Evolutionary conservation across 2,329 filamentous ascomycete genomes (phyloP), one percentile per base, ranked within the genome.

Genomic region (Scopulariopsis brevicaulis): DNA sequence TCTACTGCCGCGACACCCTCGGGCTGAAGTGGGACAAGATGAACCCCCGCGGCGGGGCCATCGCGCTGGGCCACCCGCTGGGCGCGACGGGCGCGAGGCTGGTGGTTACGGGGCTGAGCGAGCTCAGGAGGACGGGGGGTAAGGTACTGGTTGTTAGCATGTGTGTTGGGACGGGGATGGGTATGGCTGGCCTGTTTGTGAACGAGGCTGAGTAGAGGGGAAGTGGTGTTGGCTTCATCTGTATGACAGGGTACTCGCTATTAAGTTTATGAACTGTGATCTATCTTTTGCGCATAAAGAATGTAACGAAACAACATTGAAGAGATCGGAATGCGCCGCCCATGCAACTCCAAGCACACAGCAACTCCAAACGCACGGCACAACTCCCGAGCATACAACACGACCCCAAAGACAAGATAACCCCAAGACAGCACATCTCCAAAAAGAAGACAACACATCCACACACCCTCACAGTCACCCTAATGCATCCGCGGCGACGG

Each of bases 131-230:
- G 68, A 85, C 84, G 62, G 90, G 90, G 80, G 93, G 93, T 82
- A 96, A 91, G 87, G 79, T 96, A 64, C 73, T 96, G 61, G 74
- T 97, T 67, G 96, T 90, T 22, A 94, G 88, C 69, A 97, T 96
- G 92, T 96, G 84, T 68, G 84, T 86, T 61, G 84, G 84, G 43
- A 86, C 83, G 7, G 84, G 84, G 18, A 83, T 85, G 76, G 84
- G 83, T 46, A 86, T 86, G 83, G 84, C 84, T 20, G 83, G 81
- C 2, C 65, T 86, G 66, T 85, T 85, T 70, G 80, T 85, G 12
- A 85, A 84, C 60, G 83, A 85, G 73, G 60, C 46, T 11, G 46
- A 24, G 46, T 50, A 24, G 22, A 22, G n/a, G n/a, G 5, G 46
- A 3, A 2, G n/a, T 10, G 15, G 46, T 7, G 20, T n/a, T 12